These are phyloP conservation scores for Lactarius deliciosus DNA, from an alignment of 768 basidiomycete genomes.

Conservation along the genomic window DNA sequence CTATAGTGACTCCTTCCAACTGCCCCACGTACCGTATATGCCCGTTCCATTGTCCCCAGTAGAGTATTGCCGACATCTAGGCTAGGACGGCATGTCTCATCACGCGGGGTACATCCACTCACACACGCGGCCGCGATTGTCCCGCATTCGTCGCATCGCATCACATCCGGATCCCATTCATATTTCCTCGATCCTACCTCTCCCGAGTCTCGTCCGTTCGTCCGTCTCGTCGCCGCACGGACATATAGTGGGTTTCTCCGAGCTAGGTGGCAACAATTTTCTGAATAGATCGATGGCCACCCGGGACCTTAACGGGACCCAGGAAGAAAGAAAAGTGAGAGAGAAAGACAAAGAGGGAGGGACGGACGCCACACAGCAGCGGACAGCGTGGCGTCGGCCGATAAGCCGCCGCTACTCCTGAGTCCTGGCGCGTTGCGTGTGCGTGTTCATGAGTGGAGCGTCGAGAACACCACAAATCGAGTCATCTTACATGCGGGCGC, in stretches of 20 bases:
- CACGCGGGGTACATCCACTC: background rate
- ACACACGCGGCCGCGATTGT: conserved; percentile 6
- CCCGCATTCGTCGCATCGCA: conserved; percentile 5
- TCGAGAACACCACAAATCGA: background rate
- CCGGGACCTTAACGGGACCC: background rate
- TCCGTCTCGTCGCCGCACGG: conserved; percentile 11
- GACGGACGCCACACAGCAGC: background rate
- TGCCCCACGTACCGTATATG: background rate
- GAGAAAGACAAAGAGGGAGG: background rate
- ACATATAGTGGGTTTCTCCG: conserved; percentile 16
- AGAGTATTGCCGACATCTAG: background rate
- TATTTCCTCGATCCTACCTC: background rate
- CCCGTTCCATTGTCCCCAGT: background rate
- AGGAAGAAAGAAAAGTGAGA: background rate
- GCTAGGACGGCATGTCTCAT: background rate
- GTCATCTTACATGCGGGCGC: conserved; percentile 5
- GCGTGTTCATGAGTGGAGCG: background rate
- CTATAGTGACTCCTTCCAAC: conserved; percentile 6
- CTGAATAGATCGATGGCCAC: background rate
- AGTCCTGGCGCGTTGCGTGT: background rate
- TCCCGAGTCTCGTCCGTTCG: background rate
- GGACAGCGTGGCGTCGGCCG: conserved; percentile 2
- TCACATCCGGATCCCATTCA: background rate
- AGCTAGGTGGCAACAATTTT: background rate
- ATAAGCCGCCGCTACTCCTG: conserved; percentile 1